Percentiles rank a stretch among this genome's conserved stretches.
These are phyloP conservation scores for Ustilago sp. DNA, from an alignment of 1,284 basidiomycete genomes.

Conservation along the genomic window DNA sequence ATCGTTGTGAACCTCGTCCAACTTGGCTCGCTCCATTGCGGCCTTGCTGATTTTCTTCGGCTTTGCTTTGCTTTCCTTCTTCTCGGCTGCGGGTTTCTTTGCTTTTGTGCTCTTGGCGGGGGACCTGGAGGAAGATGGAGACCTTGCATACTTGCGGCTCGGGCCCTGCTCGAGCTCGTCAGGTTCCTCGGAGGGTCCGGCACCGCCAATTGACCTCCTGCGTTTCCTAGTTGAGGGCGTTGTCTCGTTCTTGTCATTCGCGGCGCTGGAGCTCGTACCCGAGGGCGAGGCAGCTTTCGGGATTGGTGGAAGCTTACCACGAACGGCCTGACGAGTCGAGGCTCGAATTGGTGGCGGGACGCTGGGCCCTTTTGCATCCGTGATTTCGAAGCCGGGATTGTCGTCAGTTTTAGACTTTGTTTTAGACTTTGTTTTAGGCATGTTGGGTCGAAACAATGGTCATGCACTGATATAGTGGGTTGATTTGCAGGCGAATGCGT, in stretches of 20 bases:
- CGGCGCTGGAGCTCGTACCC: neutral
- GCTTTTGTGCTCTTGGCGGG: neutral
- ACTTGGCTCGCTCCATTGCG: constrained; percentile 22
- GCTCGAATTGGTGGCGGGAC: constrained; percentile 3
- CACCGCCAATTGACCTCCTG: constrained; percentile 11
- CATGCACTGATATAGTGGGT: neutral
- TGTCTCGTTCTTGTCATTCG: neutral
- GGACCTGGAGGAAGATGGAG: constrained; percentile 7
- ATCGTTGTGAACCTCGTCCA: constrained; percentile 33
- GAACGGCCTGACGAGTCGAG: constrained; percentile 8
- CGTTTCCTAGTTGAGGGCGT: constrained; percentile 12
- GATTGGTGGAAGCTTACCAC: constrained; percentile 30
- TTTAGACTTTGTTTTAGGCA: neutral
- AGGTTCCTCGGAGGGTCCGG: constrained; percentile 8
- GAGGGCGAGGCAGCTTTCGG: constrained; percentile 13
- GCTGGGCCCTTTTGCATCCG: constrained; percentile 14
- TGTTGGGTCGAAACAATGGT: neutral
- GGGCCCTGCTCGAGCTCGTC: constrained; percentile 42
- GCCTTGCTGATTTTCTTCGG: constrained; percentile 35
- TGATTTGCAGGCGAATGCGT: too few species aligned
- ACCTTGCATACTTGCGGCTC: constrained; percentile 22
- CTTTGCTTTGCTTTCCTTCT: constrained; percentile 12
- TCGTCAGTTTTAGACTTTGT: constrained; percentile 10
- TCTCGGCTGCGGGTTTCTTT: constrained; percentile 9
- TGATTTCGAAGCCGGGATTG: constrained; percentile 13